Evolutionary conservation across 169 alveolate genomes (phyloP), one percentile per base, ranked within the genome.

Genomic region (Plasmodium billcollinsi): DNA sequence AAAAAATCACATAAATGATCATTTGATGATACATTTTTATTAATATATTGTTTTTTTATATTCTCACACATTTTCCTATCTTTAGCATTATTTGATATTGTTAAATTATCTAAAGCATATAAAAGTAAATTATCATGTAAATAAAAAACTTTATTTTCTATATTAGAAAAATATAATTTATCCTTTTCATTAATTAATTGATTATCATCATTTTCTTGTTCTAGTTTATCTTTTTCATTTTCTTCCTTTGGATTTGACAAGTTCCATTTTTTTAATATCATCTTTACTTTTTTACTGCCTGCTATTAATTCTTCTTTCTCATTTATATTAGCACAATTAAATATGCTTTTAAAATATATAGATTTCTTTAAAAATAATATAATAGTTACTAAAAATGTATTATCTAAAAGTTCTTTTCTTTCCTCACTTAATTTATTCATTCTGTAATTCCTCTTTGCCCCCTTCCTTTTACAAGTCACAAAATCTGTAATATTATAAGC

Each of bases 51-150:
- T 14, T 86, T 86, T 52, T 29, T 86, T 62, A 86, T 86, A 33
- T 70, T 86, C 47, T 86, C 56, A 86, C 88, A 86, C 75, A 73
- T 86, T 43, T 86, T 86, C 24, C 71, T 86, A 24, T 86, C 88
- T 20, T 86, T 86, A 43, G 76, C 86, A 86, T 20, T 26, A 39
- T 74, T 61, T 12, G 92, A 86, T 8, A 71, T 71, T 26, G 59
- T 58, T 33, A 62, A 71, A 49, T 47, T 86, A 12, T 86, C 76
- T 20, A 49, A 14, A n/a, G 88, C 88, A 73, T 86, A 86, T 72
- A 73, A 61, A 71, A 86, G 74, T 66, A 86, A 86, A 86, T 73
- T 70, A 66, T 86, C 92, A 65, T 86, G 92, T 71, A 86, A 62
- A 62, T 86, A 73, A 39, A 86, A 71, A 14, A 86, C 75, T 20